These are phyloP conservation scores for Didymella sp. DNA, from an alignment of 2,329 filamentous ascomycete species.

Conservation along the genomic window DNA sequence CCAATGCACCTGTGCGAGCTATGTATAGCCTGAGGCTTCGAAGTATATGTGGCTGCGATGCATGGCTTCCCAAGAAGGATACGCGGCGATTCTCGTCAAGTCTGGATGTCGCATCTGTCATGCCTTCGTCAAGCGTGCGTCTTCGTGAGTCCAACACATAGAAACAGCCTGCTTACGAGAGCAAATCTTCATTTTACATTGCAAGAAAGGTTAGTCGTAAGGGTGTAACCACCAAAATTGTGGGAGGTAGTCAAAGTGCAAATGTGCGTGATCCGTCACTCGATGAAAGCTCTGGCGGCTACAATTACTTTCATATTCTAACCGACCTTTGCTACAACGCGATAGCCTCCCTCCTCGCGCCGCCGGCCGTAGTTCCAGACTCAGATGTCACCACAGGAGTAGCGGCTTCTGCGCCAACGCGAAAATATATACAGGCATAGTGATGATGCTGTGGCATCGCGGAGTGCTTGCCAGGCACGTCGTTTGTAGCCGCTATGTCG, in stretches of 20 bases:
- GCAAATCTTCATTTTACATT: no score
- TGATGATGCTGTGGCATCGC: not conserved
- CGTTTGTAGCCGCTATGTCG: not conserved
- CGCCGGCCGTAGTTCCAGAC: not conserved
- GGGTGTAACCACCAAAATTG: no score
- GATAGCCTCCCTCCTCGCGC: not conserved
- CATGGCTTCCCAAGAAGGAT: not conserved
- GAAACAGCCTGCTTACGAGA: not conserved
- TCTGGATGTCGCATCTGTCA: not conserved
- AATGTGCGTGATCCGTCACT: no score
- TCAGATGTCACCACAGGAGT: not conserved
- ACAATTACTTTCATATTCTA: no score
- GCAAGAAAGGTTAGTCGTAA: no score
- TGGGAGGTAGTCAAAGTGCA: no score
- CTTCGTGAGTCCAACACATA: not conserved
- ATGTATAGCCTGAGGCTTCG: constrained; percentile 1
- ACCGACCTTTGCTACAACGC: no score
- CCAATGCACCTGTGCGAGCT: not conserved
- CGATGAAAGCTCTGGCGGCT: no score
- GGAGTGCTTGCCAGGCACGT: not conserved
- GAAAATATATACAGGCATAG: not conserved
- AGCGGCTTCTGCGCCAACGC: not conserved
- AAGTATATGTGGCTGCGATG: constrained; percentile 2
- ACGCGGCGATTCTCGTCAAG: constrained; percentile 1
- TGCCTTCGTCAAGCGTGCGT: not conserved